phyloP scores from a whole-genome alignment of 2,329 filamentous ascomycete genomes.

The Atkinsonella texensis region DNA sequence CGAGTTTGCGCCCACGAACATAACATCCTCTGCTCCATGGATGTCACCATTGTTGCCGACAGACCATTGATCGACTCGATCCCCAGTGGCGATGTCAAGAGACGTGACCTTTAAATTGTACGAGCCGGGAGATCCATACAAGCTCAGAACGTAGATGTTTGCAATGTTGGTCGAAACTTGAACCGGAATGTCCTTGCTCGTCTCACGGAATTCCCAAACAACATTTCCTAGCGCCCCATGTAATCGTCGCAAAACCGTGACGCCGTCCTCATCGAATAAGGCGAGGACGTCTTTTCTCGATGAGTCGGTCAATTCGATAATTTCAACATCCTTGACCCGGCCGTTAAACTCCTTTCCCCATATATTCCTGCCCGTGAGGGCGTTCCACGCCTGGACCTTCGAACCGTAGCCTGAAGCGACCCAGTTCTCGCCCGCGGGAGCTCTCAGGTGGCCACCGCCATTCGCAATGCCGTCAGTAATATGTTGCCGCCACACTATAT shows the following conservation, averaged over 20 bases:
- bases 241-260: conserved; percentile 54
- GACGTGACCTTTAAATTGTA: conserved; percentile 66
- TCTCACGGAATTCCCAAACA: conserved; percentile 67
- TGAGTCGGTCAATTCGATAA: conserved; percentile 57
- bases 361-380: conserved; percentile 62
- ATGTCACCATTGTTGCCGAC: conserved; percentile 68
- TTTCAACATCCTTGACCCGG: conserved; percentile 57
- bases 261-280: conserved; percentile 48
- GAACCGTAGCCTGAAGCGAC: conserved; percentile 61
- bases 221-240: conserved; percentile 60
- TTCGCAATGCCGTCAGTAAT: conserved; percentile 41
- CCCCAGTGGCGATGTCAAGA: conserved; percentile 62
- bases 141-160: conserved; percentile 64
- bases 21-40: conserved; percentile 47
- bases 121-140: conserved; percentile 57
- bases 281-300: conserved; percentile 59
- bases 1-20: conserved; percentile 66
- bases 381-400: conserved; percentile 71
- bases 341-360: conserved; percentile 59
- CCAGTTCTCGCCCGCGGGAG: conserved; percentile 68
- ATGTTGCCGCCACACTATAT: conserved; percentile 75
- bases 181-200: conserved; percentile 57
- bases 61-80: conserved; percentile 56
- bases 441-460: conserved; percentile 45
- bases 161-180: conserved; percentile 60